phyloP scores from a whole-genome alignment of 441 rosid genomes.

The Euphorbia celastroides region DNA sequence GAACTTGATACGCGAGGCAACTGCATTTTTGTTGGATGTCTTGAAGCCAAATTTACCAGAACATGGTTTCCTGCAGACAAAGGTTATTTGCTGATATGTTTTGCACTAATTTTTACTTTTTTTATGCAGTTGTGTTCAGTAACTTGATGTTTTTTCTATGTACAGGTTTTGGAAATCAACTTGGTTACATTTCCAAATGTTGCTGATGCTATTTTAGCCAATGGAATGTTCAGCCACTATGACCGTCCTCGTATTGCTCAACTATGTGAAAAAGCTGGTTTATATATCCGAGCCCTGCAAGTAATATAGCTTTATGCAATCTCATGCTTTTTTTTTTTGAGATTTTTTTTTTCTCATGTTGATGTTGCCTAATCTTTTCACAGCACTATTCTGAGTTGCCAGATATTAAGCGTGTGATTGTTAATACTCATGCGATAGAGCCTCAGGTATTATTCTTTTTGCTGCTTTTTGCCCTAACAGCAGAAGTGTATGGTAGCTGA shows the following conservation, averaged over 20 bases:
- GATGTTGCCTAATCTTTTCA: conserved; percentile 20
- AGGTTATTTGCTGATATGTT: conserved; percentile 41
- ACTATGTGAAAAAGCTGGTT: conserved; percentile 98
- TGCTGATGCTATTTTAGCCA: conserved; percentile 98
- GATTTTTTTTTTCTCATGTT: conserved; percentile 6
- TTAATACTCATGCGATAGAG: conserved; percentile 97
- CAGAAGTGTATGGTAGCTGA: neutral
- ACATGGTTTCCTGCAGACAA: conserved; percentile 89
- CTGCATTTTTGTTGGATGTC: conserved; percentile 98
- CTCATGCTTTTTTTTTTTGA: conserved; percentile 6
- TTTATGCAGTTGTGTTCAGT: conserved; percentile 14
- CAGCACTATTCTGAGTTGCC: conserved; percentile 96
- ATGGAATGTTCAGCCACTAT: conserved; percentile 98
- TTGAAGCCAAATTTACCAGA: conserved; percentile 98
- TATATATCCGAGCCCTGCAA: conserved; percentile 81
- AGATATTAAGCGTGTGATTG: conserved; percentile 95
- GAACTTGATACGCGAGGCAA: conserved; percentile 96
- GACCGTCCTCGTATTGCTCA: conserved; percentile 96
- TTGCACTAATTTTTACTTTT: conserved; percentile 7
- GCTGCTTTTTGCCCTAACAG: conserved; percentile 14
- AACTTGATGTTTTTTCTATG: conserved; percentile 18
- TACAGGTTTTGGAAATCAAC: conserved; percentile 93
- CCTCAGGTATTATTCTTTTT: conserved; percentile 63
- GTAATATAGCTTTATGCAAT: conserved; percentile 32
- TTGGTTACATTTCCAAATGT: conserved; percentile 97